phyloP scores from a whole-genome alignment of 345 rosid genomes.

The Diplotaxis tenuifolia region DNA sequence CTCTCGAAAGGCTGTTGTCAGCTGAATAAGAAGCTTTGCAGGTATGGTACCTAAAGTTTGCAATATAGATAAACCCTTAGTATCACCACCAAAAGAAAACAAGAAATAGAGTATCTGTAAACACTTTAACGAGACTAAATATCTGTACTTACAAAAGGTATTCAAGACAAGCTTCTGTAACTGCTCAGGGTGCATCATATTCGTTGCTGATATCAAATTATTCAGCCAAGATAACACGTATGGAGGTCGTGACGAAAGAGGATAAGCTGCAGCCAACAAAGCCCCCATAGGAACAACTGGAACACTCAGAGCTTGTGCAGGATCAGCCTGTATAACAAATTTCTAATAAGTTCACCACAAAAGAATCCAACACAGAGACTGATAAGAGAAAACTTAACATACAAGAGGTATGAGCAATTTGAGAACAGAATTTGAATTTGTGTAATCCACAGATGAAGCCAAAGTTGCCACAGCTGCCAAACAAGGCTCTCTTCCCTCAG shows the following conservation, averaged over 20 bases:
- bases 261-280: slow-evolving; percentile 77
- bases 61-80: slow-evolving; percentile 22
- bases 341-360: slow-evolving; percentile 14
- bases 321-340: slow-evolving; percentile 72
- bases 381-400: slow-evolving; percentile 34
- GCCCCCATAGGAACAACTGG: slow-evolving; percentile 95
- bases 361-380: slow-evolving; percentile 8
- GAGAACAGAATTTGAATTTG: slow-evolving; percentile 73
- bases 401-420: slow-evolving; percentile 90
- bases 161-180: slow-evolving; percentile 86
- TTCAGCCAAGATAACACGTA: slow-evolving; percentile 85
- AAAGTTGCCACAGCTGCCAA: slow-evolving; percentile 74
- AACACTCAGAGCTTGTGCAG: slow-evolving; percentile 89
- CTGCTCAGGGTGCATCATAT: slow-evolving; percentile 97
- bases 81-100: too few relatives aligned
- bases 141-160: slow-evolving; percentile 70
- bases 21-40: slow-evolving; percentile 84
- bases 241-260: slow-evolving; percentile 80
- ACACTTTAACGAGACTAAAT: slow-evolving; percentile 18
- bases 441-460: slow-evolving; percentile 93
- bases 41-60: slow-evolving; percentile 77
- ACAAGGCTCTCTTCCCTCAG: slow-evolving; percentile 64
- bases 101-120: too few relatives aligned
- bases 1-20: slow-evolving; percentile 80
- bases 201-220: slow-evolving; percentile 76